Evolutionary conservation across 345 rosid genomes (phyloP), one percentile per base, ranked within the genome.

Genomic region (thale cress (Arabidopsis thaliana)): DNA sequence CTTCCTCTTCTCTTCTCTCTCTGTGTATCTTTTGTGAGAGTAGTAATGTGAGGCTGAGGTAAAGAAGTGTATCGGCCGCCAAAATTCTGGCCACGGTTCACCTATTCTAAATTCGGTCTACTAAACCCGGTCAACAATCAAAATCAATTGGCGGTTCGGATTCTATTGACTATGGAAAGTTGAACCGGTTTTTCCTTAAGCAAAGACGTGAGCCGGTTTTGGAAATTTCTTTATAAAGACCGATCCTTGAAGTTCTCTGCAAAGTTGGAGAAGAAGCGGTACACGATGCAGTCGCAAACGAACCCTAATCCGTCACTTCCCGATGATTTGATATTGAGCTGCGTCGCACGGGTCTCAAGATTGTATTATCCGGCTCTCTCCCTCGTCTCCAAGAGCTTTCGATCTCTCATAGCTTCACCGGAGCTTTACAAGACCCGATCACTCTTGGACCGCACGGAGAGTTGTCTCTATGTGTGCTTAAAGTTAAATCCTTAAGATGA

Each of bases 41-140:
- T 52, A 52, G 9, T 52, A 25, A 25, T 52, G 58, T 52, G 34
- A 52, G 58, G 58, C 58, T 52, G 58, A 25, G 36, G 58, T 52
- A 25, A 51, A 24, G 57, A 10, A 10, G 33, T 24, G 53, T 7
- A 8, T 48, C 53, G 20, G 53, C 57, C 32, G 56, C 56, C 56
- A 50, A 50, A 50, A 50, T 22, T 50, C 56, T 50, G 56, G 56
- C 32, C 32, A 28, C 32, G 32, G 32, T 28, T 28, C 2, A 28
- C 32, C 32, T 28, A 28, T 28, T 28, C 32, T 28, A 28, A 28
- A 28, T 23, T 50, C 14, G 56, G 56, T 50, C 9, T 8, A 50
- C 14, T 3, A 50, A 48, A 48, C 13, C 30, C 30, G 32, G 56
- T 9, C 4, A 4, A 50, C 6, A 23, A 4, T 9, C 5, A 50